A percentile compares a stretch with the other conserved stretches of the same genome.
These are phyloP conservation scores for Fusarium algeriense DNA, from an alignment of 2,329 filamentous ascomycete genomes.

Conservation along the genomic window DNA sequence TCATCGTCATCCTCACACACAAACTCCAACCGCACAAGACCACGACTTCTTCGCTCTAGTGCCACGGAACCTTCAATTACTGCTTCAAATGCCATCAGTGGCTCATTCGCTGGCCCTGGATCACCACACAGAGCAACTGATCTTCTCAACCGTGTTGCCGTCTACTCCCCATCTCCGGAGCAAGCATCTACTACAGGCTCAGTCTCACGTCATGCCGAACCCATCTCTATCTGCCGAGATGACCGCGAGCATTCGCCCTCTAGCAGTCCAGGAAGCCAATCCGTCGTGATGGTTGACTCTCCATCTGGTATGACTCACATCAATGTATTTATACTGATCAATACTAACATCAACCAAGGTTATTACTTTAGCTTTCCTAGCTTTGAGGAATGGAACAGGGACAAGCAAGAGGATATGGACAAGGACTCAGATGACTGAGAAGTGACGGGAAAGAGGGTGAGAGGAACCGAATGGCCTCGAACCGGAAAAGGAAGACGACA, in stretches of 20 bases:
- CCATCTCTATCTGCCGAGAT: slow-evolving; percentile 42
- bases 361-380: slow-evolving; percentile 81
- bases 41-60: slow-evolving; percentile 66
- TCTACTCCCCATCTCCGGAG: slow-evolving; percentile 55
- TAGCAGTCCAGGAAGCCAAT: slow-evolving; percentile 41
- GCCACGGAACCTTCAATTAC: slow-evolving; percentile 71
- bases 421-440: slow-evolving; percentile 46
- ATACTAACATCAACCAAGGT: slow-evolving; percentile 50
- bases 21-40: slow-evolving; percentile 56
- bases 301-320: slow-evolving; percentile 43
- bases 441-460: slow-evolving; percentile 24
- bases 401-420: slow-evolving; percentile 43
- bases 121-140: slow-evolving; percentile 65
- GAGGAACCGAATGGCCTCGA: slow-evolving; percentile 34
- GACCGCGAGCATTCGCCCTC: slow-evolving; percentile 38
- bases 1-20: slow-evolving; percentile 42
- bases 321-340: slow-evolving; percentile 42
- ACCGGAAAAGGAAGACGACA: slow-evolving; percentile 29
- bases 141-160: slow-evolving; percentile 66
- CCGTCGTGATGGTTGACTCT: slow-evolving; percentile 44
- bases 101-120: slow-evolving; percentile 63
- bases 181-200: slow-evolving; percentile 34
- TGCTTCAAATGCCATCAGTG: slow-evolving; percentile 65
- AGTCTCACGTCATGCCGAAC: slow-evolving; percentile 39
- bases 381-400: slow-evolving; percentile 75